These are phyloP conservation scores for Trypanosomatidae sp. DNA, from an alignment of 208 protist species.

Conservation along the genomic window DNA sequence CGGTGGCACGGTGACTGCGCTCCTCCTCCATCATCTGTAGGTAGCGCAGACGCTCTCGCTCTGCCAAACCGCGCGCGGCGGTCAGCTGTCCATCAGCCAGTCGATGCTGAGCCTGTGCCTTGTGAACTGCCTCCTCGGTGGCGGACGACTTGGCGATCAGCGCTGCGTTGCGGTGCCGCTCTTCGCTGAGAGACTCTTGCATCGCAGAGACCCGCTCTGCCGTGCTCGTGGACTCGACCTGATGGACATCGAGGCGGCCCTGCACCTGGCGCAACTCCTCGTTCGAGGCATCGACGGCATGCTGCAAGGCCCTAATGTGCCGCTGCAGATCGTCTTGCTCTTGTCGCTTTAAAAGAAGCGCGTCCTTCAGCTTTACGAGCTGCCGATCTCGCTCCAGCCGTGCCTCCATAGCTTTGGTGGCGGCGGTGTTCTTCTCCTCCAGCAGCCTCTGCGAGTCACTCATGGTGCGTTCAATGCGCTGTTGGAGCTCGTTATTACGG, in stretches of 20 bases:
- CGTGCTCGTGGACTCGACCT: slow-evolving; percentile 43
- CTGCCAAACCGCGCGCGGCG: slow-evolving; percentile 43
- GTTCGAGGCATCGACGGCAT: slow-evolving; percentile 47
- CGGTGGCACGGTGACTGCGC: slow-evolving; percentile 42
- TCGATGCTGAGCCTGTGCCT: slow-evolving; percentile 37
- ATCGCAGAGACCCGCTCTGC: slow-evolving; percentile 33
- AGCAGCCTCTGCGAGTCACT: slow-evolving; percentile 66
- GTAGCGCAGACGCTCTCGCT: slow-evolving; percentile 56
- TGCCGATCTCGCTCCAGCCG: slow-evolving; percentile 33
- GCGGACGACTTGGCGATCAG: slow-evolving; percentile 36
- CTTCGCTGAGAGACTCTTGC: slow-evolving; percentile 42
- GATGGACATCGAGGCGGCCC: slow-evolving; percentile 42
- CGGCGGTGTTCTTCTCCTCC: slow-evolving; percentile 50
- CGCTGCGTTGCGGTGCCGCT: slow-evolving; percentile 43
- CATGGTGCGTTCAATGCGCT: slow-evolving; percentile 54
- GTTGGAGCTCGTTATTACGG: slow-evolving; percentile 62
- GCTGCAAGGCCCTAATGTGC: slow-evolving; percentile 64
- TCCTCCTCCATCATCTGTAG: slow-evolving; percentile 76
- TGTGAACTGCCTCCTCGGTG: slow-evolving; percentile 36
- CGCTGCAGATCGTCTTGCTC: slow-evolving; percentile 79
- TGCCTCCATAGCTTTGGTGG: slow-evolving; percentile 36
- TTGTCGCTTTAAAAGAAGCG: slow-evolving; percentile 47
- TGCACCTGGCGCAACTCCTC: slow-evolving; percentile 67
- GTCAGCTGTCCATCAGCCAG: slow-evolving; percentile 40
- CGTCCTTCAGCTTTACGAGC: slow-evolving; percentile 53